phyloP scores from a whole-genome alignment of 1,139 yeast genomes.

The Scheffersomyces quercinus region DNA sequence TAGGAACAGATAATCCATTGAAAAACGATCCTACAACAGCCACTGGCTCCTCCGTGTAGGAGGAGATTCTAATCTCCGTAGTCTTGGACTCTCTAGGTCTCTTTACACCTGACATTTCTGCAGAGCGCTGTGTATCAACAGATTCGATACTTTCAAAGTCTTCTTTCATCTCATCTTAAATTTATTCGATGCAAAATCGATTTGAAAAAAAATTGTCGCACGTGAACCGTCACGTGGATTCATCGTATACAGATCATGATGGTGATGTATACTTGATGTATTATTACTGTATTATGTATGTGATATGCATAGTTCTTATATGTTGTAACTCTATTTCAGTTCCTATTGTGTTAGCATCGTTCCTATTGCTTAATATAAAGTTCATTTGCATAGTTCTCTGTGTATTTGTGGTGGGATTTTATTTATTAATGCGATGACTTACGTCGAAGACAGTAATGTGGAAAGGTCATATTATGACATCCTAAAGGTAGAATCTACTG shows the following conservation, averaged over 20 bases:
- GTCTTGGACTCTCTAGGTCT: slow-evolving; percentile 25
- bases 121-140: too few species aligned
- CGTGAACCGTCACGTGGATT: too few species aligned
- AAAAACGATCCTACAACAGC: slow-evolving; percentile 60
- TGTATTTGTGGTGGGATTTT: too few species aligned
- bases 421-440: not conserved
- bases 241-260: too few species aligned
- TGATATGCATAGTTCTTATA: too few species aligned
- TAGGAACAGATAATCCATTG: slow-evolving; percentile 70
- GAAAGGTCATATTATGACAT: slow-evolving; percentile 47
- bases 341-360: too few species aligned
- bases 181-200: not conserved
- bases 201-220: not conserved
- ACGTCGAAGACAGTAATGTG: slow-evolving; percentile 1
- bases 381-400: too few species aligned
- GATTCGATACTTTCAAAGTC: not conserved
- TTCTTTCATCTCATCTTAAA: slow-evolving; percentile 9
- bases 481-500: slow-evolving; percentile 46
- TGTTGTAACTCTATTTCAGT: too few species aligned
- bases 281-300: too few species aligned
- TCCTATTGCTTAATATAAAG: too few species aligned
- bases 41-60: slow-evolving; percentile 34
- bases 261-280: too few species aligned
- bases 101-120: slow-evolving; percentile 20
- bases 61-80: slow-evolving; percentile 31